A percentile compares a stretch with the other conserved stretches of the same genome.
Evolutionary conservation across 2,329 filamentous ascomycete genomes (phyloP).

Genomic region (Aspergillus jensenii): DNA sequence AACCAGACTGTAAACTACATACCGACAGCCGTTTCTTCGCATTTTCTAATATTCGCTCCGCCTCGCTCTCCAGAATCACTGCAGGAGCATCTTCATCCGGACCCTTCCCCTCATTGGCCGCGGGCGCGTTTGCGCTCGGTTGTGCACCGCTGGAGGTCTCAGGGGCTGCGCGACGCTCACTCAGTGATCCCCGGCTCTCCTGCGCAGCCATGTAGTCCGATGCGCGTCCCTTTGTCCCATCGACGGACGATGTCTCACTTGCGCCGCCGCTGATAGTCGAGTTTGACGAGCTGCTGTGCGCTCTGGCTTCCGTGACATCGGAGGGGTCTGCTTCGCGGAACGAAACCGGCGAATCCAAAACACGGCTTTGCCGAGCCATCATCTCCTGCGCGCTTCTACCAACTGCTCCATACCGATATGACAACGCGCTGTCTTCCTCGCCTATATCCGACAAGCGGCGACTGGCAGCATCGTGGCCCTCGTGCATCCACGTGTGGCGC

Average conservation of each 20-base stretch:
- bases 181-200: slow-evolving; percentile 2
- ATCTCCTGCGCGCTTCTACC: slow-evolving; percentile 8
- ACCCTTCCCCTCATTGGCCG: slow-evolving; percentile 38
- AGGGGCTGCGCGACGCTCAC: background rate
- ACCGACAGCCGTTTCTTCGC: slow-evolving; percentile 87
- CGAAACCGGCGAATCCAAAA: slow-evolving; percentile 16
- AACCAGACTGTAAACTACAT: slow-evolving; percentile 38
- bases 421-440: slow-evolving; percentile 40
- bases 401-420: slow-evolving; percentile 8
- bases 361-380: background rate
- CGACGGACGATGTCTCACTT: slow-evolving; percentile 24
- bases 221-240: slow-evolving; percentile 11
- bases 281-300: slow-evolving; percentile 36
- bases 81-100: slow-evolving; percentile 68
- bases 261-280: slow-evolving; percentile 38
- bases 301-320: slow-evolving; percentile 45
- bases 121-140: slow-evolving; percentile 34
- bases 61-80: slow-evolving; percentile 73
- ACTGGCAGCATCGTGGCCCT: slow-evolving; percentile 37
- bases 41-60: slow-evolving; percentile 88
- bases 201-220: slow-evolving; percentile 1
- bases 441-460: slow-evolving; percentile 48
- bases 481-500: slow-evolving; percentile 36
- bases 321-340: slow-evolving; percentile 53
- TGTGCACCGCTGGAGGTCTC: slow-evolving; percentile 17